Base-by-base conservation (phyloP, 2,329 filamentous ascomycete genomes). In the Penicillium thymicola region DNA sequence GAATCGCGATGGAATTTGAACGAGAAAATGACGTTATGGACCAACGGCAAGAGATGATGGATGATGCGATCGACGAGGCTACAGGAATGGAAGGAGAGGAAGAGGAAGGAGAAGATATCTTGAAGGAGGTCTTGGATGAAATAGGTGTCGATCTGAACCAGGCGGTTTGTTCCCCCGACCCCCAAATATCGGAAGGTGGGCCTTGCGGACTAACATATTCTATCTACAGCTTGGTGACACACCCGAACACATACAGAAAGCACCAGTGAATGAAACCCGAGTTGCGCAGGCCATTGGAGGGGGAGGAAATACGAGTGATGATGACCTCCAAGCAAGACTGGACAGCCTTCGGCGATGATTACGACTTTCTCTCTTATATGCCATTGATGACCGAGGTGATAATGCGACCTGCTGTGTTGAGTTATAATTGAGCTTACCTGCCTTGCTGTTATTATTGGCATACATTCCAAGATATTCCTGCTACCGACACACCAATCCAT, bases 11-110 rank as follows among this genome's bases (percentile, higher is more conserved):
- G 92, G 94, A 99, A 71, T 99, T 99, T 69, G 94, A 99, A 78
- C 88, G 90, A 68, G 94, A 99, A 76, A 99, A 97, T 76, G 94
- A 97, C 70, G 92, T 99, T 57, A 99, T 99, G 94, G 94, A 99
- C 67, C 92, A 97, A 77, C 85, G 94, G 62, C 92, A 97, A 74
- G 94, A 97, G 76, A 97, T 99, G 90, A 97, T 99, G 94, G 93
- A 97, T 71, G 94, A 97, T 75, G 93, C 92, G 21, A 94, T 99
- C 58, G 94, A 99, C 72, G 94, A 99, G 73, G 92, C 93, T 48
- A 97, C 94, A 67, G 94, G 95, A 25, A 81, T 96, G 37, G 86
- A 88, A 40, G 70, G 69, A 54, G 86, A 96, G 59, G 94, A 99
- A 70, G 94, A 96, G 67, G 94, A 97, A 74, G 90, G 92, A 34